Evolutionary conservation across 805 yeast genomes (phyloP).

Genomic region (Saturnispora galanensis): DNA sequence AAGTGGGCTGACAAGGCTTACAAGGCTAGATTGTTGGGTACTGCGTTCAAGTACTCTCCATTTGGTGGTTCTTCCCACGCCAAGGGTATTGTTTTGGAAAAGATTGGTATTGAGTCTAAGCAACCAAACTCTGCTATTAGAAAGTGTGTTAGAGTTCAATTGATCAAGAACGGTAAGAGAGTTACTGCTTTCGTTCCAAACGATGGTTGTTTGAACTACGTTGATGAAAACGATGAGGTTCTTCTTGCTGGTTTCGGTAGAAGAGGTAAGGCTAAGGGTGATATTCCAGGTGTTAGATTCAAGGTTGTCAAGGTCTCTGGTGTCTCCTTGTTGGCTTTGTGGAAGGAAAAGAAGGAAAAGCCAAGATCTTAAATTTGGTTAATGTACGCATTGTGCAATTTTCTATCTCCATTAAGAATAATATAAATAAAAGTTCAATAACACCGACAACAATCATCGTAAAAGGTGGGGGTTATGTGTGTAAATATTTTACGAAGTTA

Average conservation of each 20-base stretch:
- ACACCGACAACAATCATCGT: not conserved
- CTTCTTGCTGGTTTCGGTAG: slow-evolving; percentile 99
- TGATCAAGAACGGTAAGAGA: slow-evolving; percentile 99
- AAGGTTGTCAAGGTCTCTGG: slow-evolving; percentile 99
- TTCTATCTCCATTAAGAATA: slow-evolving; percentile 2
- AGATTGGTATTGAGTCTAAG: slow-evolving; percentile 99
- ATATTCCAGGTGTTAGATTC: slow-evolving; percentile 99
- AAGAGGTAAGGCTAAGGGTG: slow-evolving; percentile 99
- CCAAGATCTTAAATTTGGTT: slow-evolving; percentile 78
- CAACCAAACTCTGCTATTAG: slow-evolving; percentile 99
- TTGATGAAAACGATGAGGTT: slow-evolving; percentile 99
- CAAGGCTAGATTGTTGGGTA: slow-evolving; percentile 98
- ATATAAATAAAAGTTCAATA: slow-evolving; percentile 3
- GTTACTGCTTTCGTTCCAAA: slow-evolving; percentile 99
- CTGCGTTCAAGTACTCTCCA: slow-evolving; percentile 99
- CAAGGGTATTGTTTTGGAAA: slow-evolving; percentile 98
- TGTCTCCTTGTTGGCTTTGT: slow-evolving; percentile 98
- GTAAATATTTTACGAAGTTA: not conserved
- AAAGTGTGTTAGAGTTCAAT: slow-evolving; percentile 99
- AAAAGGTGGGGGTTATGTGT: not conserved
- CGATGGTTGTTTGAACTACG: slow-evolving; percentile 99
- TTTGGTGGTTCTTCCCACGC: slow-evolving; percentile 99
- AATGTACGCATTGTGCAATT: slow-evolving; percentile 9
- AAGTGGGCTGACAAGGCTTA: slow-evolving; percentile 99
- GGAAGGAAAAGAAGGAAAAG: slow-evolving; percentile 99